Conservation (phyloP, 108 stramenopile species). For the Tribonema minus region DNA sequence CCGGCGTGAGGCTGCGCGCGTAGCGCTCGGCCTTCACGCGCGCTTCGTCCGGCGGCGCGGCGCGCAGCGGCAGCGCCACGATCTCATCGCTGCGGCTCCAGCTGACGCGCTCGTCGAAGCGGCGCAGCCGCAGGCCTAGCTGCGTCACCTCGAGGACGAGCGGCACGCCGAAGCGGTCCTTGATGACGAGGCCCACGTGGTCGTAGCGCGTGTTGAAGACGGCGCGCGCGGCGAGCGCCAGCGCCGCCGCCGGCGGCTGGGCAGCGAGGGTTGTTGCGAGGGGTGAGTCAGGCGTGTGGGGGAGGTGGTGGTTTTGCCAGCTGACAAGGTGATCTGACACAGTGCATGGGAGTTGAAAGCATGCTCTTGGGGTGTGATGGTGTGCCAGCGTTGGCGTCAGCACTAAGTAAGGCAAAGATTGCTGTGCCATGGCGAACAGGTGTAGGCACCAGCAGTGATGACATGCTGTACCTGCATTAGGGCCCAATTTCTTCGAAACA, state of each 20-base stretch:
- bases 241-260: constrained; percentile 21
- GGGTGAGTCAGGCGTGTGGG: too few species aligned
- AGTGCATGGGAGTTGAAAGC: background rate
- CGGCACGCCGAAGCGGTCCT: constrained; percentile 27
- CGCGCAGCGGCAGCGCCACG: constrained; percentile 5
- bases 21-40: constrained; percentile 24
- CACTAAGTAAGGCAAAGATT: background rate
- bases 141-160: constrained; percentile 23
- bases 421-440: background rate
- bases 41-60: background rate
- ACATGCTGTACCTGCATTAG: constrained; percentile 17
- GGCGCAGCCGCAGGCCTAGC: constrained; percentile 18
- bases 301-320: too few species aligned
- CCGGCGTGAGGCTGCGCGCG: background rate
- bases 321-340: too few species aligned
- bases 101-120: constrained; percentile 27
- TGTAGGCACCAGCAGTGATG: background rate
- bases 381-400: too few species aligned
- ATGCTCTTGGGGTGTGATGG: background rate
- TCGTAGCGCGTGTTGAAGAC: constrained; percentile 25
- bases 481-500: constrained; percentile 32
- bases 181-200: constrained; percentile 12
- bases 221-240: background rate
- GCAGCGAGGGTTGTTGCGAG: too few species aligned
- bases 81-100: constrained; percentile 25